These are phyloP conservation scores for Epichloe sp. DNA, from an alignment of 2,329 filamentous ascomycete species.

Conservation along the genomic window DNA sequence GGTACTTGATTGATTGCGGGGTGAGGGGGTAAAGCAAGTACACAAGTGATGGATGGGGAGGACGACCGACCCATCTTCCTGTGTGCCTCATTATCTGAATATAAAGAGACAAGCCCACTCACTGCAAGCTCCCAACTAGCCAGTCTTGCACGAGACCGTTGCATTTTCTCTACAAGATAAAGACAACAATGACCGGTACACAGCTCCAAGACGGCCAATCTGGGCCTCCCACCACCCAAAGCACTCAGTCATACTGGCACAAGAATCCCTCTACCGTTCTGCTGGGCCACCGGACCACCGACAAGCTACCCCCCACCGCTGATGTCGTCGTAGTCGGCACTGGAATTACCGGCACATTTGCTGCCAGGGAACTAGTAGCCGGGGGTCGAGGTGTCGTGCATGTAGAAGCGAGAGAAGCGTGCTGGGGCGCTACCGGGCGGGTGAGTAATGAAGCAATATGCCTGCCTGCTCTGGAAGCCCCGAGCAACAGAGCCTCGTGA, in stretches of 20 bases:
- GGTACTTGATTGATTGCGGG: too few species aligned
- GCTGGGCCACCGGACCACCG: slow-evolving; percentile 54
- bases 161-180: too few species aligned
- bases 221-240: slow-evolving; percentile 45
- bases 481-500: not conserved
- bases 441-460: slow-evolving; percentile 31
- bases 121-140: not conserved
- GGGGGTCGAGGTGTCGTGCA: slow-evolving; percentile 47
- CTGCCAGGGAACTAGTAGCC: slow-evolving; percentile 47
- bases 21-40: too few species aligned
- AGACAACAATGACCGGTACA: slow-evolving; percentile 17
- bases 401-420: slow-evolving; percentile 67
- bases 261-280: slow-evolving; percentile 50
- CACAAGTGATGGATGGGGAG: too few species aligned
- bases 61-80: too few species aligned
- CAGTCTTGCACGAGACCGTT: too few species aligned
- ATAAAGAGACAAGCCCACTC: not conserved
- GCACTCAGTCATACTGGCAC: slow-evolving; percentile 63
- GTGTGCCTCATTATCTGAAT: not conserved
- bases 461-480: not conserved
- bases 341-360: slow-evolving; percentile 64
- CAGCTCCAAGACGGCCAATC: slow-evolving; percentile 25
- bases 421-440: slow-evolving; percentile 72
- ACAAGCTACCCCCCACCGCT: slow-evolving; percentile 45
- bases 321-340: slow-evolving; percentile 63